A percentile compares a stretch with the other conserved stretches of the same genome.
These are phyloP conservation scores for Fraxinus cuspidata DNA, from an alignment of 257 asterid genomes.

Conservation along the genomic window DNA sequence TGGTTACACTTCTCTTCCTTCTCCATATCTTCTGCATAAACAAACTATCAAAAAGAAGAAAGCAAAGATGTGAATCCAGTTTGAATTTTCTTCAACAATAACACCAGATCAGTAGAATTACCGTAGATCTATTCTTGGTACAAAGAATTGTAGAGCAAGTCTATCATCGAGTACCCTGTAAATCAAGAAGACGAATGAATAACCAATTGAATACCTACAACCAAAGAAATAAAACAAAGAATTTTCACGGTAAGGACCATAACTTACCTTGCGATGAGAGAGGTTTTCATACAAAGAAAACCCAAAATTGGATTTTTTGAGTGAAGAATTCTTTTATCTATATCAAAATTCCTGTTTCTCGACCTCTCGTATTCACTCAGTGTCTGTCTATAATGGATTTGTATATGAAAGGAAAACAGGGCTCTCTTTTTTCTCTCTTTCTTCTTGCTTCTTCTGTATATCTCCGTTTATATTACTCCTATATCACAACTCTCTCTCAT, in stretches of 20 bases:
- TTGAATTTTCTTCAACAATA: not conserved
- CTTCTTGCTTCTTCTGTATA: not conserved
- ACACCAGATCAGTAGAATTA: not conserved
- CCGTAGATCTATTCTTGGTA: slow-evolving; percentile 18
- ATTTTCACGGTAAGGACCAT: not conserved
- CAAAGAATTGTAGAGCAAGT: not conserved
- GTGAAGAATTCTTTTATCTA: not conserved
- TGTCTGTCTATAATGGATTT: not conserved
- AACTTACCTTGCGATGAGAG: not conserved
- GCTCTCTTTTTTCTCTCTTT: not conserved
- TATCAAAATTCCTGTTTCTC: not conserved
- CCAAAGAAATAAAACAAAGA: not conserved
- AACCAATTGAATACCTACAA: not conserved
- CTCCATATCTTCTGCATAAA: slow-evolving; percentile 26
- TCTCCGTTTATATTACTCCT: not conserved
- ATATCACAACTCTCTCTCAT: not conserved
- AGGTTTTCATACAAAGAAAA: not conserved
- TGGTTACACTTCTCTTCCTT: slow-evolving; percentile 34
- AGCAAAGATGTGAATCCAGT: too few relatives aligned
- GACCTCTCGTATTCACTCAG: not conserved
- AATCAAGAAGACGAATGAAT: not conserved
- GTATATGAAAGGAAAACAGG: not conserved
- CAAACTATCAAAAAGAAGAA: not conserved
- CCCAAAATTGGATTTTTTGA: not conserved
- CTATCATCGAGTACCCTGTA: slow-evolving; percentile 3